These are phyloP conservation scores for Neoscytalidium dimidiatum DNA, from an alignment of 2,329 filamentous ascomycete species.

Conservation along the genomic window DNA sequence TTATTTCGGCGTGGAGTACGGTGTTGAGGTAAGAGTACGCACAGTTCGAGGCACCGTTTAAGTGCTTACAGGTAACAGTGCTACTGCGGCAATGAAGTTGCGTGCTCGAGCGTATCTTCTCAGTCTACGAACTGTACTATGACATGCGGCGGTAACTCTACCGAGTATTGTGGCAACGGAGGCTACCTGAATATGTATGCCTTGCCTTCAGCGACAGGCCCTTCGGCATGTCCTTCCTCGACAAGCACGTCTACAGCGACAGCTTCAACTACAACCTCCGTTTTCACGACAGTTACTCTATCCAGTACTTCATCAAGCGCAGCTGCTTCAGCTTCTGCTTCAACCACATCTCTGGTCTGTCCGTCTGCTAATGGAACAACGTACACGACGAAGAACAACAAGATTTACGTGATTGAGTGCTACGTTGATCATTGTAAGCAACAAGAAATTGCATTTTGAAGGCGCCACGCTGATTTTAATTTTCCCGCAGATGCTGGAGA, in stretches of 20 bases:
- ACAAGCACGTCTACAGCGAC: background rate
- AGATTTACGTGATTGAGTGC: slow-evolving; percentile 23
- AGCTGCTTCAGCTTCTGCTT: background rate
- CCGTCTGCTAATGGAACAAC: background rate
- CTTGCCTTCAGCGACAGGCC: slow-evolving; percentile 2
- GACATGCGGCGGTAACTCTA: slow-evolving; percentile 28
- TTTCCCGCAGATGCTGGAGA: slow-evolving; percentile 18
- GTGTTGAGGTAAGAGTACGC: slow-evolving; percentile 25
- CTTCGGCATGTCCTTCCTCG: background rate
- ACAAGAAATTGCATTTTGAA: no score
- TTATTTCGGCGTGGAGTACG: slow-evolving; percentile 43
- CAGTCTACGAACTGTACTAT: slow-evolving; percentile 28
- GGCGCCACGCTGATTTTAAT: background rate
- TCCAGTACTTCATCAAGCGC: no score
- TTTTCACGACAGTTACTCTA: background rate
- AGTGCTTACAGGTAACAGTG: slow-evolving; percentile 13
- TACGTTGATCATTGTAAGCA: slow-evolving; percentile 21
- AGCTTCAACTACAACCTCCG: background rate
- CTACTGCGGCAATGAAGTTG: slow-evolving; percentile 31
- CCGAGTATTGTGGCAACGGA: slow-evolving; percentile 31
- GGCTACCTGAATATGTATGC: slow-evolving; percentile 31
- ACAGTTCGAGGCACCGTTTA: rapidly evolving
- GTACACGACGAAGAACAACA: background rate
- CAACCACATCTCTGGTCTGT: background rate
- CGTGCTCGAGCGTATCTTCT: slow-evolving; percentile 21